Conservation (phyloP, 495 filamentous ascomycete genomes). For the Pseudoneurospora amorphoporcata region DNA sequence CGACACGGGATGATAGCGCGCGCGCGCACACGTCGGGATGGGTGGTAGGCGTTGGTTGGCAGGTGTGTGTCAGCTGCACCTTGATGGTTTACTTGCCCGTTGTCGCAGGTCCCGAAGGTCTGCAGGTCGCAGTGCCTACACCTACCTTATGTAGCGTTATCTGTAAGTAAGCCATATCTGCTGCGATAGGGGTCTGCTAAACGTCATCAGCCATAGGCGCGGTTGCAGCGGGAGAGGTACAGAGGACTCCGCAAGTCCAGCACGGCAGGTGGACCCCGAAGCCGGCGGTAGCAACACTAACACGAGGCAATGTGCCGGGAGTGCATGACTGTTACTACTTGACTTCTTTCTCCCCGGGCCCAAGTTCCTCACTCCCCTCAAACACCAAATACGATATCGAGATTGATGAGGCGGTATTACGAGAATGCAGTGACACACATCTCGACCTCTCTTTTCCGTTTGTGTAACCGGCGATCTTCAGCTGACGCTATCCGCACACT, state of each 20-base stretch:
- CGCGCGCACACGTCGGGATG: not conserved
- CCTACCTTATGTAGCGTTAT: not conserved
- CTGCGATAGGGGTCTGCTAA: not conserved
- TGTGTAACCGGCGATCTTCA: not conserved
- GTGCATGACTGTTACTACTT: not conserved
- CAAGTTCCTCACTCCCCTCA: too few relatives aligned
- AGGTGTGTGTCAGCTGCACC: not conserved
- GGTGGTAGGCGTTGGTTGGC: not conserved
- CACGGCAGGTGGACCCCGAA: not conserved
- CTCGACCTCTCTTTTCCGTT: not conserved
- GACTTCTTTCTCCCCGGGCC: not conserved
- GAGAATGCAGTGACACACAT: not conserved
- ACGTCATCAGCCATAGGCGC: not conserved
- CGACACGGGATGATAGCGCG: not conserved
- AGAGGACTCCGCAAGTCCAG: not conserved
- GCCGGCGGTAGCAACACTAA: not conserved
- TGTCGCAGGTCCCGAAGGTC: not conserved
- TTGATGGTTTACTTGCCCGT: not conserved
- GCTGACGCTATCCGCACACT: not conserved
- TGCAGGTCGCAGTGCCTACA: not conserved
- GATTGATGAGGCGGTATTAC: not conserved
- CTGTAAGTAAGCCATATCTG: not conserved
- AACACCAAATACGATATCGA: not conserved
- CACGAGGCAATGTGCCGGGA: not conserved
- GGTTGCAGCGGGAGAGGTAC: not conserved